phyloP scores from a whole-genome alignment of 192 early-diverging fungal genomes.

The Entomortierella beljakovae region DNA sequence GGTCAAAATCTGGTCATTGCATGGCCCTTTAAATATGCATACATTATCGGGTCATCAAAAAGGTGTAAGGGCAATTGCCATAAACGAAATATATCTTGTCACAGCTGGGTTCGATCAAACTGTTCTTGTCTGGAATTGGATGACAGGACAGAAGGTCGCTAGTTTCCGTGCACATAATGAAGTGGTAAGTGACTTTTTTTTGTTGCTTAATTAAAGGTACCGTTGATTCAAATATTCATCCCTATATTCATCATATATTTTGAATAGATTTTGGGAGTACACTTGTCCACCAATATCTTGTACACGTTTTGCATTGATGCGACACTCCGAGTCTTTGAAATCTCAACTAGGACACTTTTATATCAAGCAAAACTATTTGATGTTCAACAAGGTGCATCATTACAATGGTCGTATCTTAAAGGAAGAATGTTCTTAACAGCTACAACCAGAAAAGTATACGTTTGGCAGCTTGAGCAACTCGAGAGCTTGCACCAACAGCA shows the following conservation, averaged over 20 bases:
- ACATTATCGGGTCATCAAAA: slow-evolving; percentile 44
- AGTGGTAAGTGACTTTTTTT: slow-evolving; percentile 23
- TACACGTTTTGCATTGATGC: slow-evolving; percentile 47
- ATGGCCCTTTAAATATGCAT: slow-evolving; percentile 33
- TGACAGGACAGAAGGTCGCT: slow-evolving; percentile 32
- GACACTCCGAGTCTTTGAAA: slow-evolving; percentile 38
- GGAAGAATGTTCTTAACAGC: slow-evolving; percentile 34
- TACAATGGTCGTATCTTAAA: slow-evolving; percentile 37
- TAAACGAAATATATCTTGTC: slow-evolving; percentile 38
- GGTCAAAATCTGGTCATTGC: slow-evolving; percentile 43
- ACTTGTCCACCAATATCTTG: slow-evolving; percentile 24
- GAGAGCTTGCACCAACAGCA: slow-evolving; percentile 23
- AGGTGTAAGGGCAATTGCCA: slow-evolving; percentile 38
- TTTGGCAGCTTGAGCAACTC: slow-evolving; percentile 46
- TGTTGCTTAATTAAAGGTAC: neutral
- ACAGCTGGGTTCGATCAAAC: slow-evolving; percentile 48
- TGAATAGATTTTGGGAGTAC: slow-evolving; percentile 33
- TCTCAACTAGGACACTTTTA: slow-evolving; percentile 32
- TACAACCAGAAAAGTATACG: slow-evolving; percentile 43
- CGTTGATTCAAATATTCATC: neutral
- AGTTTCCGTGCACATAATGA: slow-evolving; percentile 50
- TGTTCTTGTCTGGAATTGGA: slow-evolving; percentile 45
- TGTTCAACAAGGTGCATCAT: slow-evolving; percentile 16
- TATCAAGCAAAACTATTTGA: slow-evolving; percentile 48
- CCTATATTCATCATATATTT: neutral